A percentile compares a stretch with the other conserved stretches of the same genome.
These are phyloP conservation scores for Thoreauomyces humboldtii DNA, from an alignment of 192 early-diverging fungal genomes.

Conservation along the genomic window DNA sequence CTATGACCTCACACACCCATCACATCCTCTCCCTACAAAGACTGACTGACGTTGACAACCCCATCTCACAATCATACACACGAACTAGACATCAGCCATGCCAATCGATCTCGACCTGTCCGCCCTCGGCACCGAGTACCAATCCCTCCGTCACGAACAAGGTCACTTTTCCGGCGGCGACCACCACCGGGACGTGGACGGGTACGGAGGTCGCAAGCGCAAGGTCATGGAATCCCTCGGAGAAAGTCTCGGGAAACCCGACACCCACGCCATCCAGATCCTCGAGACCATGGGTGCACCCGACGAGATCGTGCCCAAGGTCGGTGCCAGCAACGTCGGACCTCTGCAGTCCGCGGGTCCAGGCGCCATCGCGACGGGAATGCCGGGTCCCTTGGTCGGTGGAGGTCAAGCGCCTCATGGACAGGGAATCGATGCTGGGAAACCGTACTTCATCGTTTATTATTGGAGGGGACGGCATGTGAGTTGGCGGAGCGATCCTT, in stretches of 20 bases:
- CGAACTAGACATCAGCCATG: no score
- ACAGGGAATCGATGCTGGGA: neutral
- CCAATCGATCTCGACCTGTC: no score
- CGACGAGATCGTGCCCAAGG: constrained; percentile 31
- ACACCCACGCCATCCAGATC: constrained; percentile 14
- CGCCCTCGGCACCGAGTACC: constrained; percentile 14
- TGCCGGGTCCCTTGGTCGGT: constrained; percentile 22
- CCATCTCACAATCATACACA: no score
- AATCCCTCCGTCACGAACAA: constrained; percentile 20
- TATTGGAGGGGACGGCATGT: constrained; percentile 33
- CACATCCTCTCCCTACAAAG: no score
- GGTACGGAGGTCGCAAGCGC: constrained; percentile 27
- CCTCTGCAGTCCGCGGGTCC: constrained; percentile 23
- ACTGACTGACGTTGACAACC: no score
- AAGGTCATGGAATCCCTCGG: constrained; percentile 17
- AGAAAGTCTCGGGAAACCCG: neutral
- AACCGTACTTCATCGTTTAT: constrained; percentile 24
- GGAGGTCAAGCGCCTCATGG: constrained; percentile 9
- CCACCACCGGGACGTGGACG: constrained; percentile 26
- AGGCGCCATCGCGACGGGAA: constrained; percentile 12
- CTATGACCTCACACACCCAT: no score
- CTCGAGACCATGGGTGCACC: constrained; percentile 23
- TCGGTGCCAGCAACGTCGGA: constrained; percentile 26
- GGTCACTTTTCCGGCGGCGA: constrained; percentile 33
- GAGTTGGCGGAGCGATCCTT: neutral